These are phyloP conservation scores for Trichoderma gamsii DNA, from an alignment of 495 filamentous ascomycete genomes.

Conservation along the genomic window DNA sequence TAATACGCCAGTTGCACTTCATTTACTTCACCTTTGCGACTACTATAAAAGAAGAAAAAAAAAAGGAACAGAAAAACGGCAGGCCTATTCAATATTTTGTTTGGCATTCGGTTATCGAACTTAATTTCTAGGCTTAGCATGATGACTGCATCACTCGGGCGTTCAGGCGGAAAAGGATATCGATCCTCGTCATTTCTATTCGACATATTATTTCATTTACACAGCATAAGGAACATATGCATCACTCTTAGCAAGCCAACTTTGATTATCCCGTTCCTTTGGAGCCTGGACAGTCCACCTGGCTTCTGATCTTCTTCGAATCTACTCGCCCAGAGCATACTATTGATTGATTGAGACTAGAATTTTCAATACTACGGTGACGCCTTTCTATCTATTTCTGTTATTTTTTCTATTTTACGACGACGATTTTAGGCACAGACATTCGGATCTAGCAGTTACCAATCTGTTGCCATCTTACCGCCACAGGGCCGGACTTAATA, in stretches of 20 bases:
- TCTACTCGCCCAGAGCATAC: background rate
- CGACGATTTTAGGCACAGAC: background rate
- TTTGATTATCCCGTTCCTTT: conserved; percentile 8
- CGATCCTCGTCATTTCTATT: background rate
- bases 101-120: background rate
- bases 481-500: background rate
- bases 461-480: background rate
- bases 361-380: background rate
- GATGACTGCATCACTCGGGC: conserved; percentile 1
- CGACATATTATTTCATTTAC: background rate
- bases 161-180: background rate
- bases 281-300: background rate
- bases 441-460: background rate
- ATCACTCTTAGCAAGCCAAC: background rate
- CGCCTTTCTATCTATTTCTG: background rate
- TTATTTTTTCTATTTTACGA: background rate
- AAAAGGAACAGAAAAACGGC: background rate
- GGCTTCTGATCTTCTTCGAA: background rate
- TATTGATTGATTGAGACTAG: background rate
- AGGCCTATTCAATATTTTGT: background rate
- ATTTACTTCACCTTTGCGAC: background rate
- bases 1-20: no score
- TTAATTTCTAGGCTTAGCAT: background rate
- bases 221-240: conserved; percentile 1
- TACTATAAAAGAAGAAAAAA: no score